Evolutionary conservation across 176 grass and related monocot genomes (phyloP).

Genomic region (Thinopyrum elongatum): DNA sequence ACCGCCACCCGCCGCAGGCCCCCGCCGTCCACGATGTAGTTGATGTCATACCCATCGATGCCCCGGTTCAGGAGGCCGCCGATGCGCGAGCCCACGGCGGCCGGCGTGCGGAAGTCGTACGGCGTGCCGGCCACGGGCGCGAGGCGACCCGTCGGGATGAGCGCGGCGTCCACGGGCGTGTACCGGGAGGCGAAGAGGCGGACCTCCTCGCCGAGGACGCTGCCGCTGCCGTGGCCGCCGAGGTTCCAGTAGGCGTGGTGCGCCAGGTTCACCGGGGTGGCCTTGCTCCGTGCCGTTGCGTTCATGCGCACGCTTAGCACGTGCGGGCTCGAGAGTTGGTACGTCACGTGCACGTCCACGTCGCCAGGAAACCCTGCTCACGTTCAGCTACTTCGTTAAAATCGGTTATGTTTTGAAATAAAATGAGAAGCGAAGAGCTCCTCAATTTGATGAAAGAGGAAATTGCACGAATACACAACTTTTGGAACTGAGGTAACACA

Average conservation of each 20-base stretch:
- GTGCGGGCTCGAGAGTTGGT: conserved; percentile 39
- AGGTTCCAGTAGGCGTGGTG: conserved; percentile 92
- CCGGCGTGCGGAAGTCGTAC: conserved; percentile 60
- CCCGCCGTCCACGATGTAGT: conserved; percentile 51
- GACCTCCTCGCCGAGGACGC: conserved; percentile 47
- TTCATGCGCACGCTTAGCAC: conserved; percentile 53
- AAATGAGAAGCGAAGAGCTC: too few species aligned
- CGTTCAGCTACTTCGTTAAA: background rate
- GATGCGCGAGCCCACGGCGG: conserved; percentile 46
- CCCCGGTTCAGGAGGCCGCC: conserved; percentile 22
- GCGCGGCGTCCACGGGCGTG: conserved; percentile 49
- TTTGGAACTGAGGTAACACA: too few species aligned
- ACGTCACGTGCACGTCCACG: conserved; percentile 72
- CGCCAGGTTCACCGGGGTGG: conserved; percentile 68
- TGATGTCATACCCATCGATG: conserved; percentile 53
- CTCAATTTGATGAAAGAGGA: too few species aligned
- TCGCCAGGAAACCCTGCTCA: conserved; percentile 66
- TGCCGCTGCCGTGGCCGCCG: conserved; percentile 47
- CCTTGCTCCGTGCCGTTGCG: conserved; percentile 38
- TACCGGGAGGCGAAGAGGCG: conserved; percentile 49
- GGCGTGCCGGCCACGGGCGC: conserved; percentile 55
- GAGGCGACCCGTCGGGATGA: conserved; percentile 53
- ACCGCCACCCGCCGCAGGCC: conserved; percentile 33
- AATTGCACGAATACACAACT: too few species aligned
- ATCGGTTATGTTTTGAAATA: too few species aligned